Evolutionary conservation across 495 filamentous ascomycete species (phyloP), one percentile per base, ranked within the genome.

Genomic region (Xylaria venustula): DNA sequence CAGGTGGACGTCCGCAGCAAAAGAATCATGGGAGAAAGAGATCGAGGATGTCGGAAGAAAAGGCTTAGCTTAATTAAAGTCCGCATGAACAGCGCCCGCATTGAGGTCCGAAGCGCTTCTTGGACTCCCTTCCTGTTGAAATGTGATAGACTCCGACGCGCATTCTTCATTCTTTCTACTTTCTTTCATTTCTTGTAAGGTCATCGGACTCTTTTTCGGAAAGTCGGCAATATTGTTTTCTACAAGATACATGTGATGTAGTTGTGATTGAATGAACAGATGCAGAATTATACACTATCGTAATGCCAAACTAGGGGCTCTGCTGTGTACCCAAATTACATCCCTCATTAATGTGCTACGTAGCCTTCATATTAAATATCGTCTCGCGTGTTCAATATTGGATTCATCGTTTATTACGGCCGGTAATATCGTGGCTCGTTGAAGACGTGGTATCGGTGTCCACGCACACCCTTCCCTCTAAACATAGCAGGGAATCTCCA

Each of bases 381-480:
- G 67, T 46, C 23, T 37, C 60, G 19, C 47, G 15, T 65, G 60
- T 25, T 42, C 54, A 47, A 62, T 41, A 40, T 61, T 12, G 22
- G 20, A 54, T 2, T 28, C 22, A 41, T 47, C 26, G 52, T 49
- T 66, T 55, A 66, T 56, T 32, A 58, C n/a, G 69, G 63, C 32
- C 71, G 73, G 61, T 73, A 85, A 68, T 92, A 98, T 72, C 91
- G 83, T 53, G 94, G 94, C 78, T 94, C 90, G 59, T 97, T 83
- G 72, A 99, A 98, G 23, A 98, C 95, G 77, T 99, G 95, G 75
- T 98, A 99, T 37, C 79, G 77, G 77, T 99, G 95, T 9, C 90
- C 95, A 64, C 94, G 80, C 9, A 94, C 89, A 36, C 95, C 95
- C 65, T 92, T 72, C 0, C 92, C 94, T 63, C 83, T 87, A 73